phyloP scores from a whole-genome alignment of 768 basidiomycete genomes.

The Calocybe gangraenosa region DNA sequence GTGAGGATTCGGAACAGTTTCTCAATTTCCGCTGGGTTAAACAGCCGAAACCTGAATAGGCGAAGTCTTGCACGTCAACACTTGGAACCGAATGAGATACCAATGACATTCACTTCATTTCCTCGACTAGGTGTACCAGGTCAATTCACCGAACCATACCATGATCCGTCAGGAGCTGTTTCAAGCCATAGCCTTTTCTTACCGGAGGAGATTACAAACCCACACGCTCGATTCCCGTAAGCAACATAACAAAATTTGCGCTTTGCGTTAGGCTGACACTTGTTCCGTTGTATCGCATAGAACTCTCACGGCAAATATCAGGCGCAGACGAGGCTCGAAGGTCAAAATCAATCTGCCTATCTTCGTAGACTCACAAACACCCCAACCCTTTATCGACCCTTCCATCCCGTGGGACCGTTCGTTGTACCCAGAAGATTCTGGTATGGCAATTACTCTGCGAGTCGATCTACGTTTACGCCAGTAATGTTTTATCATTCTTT shows the following conservation, averaged over 20 bases:
- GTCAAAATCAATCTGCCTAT: constrained; percentile 94
- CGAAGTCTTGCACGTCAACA: constrained; percentile 81
- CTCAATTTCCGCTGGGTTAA: neutral
- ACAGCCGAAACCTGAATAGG: constrained; percentile 32
- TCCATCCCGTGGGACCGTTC: constrained; percentile 85
- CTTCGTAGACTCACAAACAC: constrained; percentile 84
- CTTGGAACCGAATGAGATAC: constrained; percentile 81
- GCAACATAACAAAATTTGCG: constrained; percentile 30
- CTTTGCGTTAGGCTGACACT: constrained; percentile 3
- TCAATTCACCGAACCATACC: constrained; percentile 89
- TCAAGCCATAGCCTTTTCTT: constrained; percentile 94
- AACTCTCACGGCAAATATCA: constrained; percentile 96
- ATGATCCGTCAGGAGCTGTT: constrained; percentile 64
- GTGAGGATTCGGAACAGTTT: constrained; percentile 32
- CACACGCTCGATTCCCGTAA: constrained; percentile 96
- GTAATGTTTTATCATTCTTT: constrained; percentile 6
- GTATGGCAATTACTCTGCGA: no score
- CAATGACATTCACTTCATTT: constrained; percentile 92
- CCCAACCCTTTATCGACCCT: constrained; percentile 86
- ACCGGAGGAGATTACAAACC: constrained; percentile 94
- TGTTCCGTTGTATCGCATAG: constrained; percentile 41
- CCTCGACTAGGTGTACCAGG: constrained; percentile 88
- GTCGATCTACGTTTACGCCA: constrained; percentile 6
- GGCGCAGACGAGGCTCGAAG: constrained; percentile 85
- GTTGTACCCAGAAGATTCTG: constrained; percentile 81